phyloP scores from a whole-genome alignment of 345 rosid species.

The Boechera divaricarpa region DNA sequence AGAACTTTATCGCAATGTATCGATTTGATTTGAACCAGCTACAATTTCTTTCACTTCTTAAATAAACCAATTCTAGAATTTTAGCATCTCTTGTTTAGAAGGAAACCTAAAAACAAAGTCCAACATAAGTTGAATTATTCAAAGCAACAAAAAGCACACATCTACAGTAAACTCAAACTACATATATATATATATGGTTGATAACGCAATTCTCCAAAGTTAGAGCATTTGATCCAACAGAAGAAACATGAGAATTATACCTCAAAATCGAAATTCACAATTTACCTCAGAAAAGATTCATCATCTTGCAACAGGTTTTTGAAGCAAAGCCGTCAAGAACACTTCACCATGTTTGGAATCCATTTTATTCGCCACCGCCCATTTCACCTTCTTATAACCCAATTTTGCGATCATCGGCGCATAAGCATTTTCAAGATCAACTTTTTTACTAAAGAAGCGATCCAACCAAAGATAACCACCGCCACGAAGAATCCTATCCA shows the following conservation, averaged over 20 bases:
- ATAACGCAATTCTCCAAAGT: constrained; percentile 2
- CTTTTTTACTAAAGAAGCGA: constrained; percentile 74
- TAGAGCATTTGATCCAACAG: neutral
- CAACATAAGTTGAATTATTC: neutral
- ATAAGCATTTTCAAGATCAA: constrained; percentile 75
- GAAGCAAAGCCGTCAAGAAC: constrained; percentile 87
- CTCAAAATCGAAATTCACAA: constrained; percentile 2
- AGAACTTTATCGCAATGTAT: neutral
- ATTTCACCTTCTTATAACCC: constrained; percentile 96
- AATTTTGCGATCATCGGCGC: constrained; percentile 81
- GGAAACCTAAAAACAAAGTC: neutral
- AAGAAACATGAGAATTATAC: neutral
- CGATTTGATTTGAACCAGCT: neutral
- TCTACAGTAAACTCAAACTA: constrained; percentile 2
- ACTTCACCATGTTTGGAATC: constrained; percentile 91
- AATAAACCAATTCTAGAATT: neutral
- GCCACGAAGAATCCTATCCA: constrained; percentile 79
- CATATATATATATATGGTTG: neutral
- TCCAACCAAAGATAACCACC: constrained; percentile 97
- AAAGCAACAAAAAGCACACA: constrained; percentile 15
- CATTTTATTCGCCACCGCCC: constrained; percentile 79
- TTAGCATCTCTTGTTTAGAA: neutral
- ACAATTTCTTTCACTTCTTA: neutral
- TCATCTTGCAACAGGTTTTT: constrained; percentile 73
- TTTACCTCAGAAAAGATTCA: constrained; percentile 22